Percentiles rank a stretch among this genome's conserved stretches.
These are phyloP conservation scores for Xylaria flabelliformis DNA, from an alignment of 495 filamentous ascomycete species.

Conservation along the genomic window DNA sequence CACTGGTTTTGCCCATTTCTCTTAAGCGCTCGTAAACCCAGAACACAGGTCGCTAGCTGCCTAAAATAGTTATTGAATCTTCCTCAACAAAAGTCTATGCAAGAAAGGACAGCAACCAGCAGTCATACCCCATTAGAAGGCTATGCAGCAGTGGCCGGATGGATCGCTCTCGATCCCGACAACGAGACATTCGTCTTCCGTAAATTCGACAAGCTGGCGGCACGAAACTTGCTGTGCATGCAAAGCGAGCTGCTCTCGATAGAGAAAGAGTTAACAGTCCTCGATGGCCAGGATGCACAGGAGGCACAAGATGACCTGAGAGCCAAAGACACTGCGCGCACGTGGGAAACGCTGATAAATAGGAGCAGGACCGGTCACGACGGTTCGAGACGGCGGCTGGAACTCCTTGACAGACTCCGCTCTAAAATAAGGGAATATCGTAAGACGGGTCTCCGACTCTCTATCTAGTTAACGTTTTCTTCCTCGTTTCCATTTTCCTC, in stretches of 20 bases:
- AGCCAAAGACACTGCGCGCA: neutral
- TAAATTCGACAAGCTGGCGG: conserved; percentile 30
- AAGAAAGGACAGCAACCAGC: neutral
- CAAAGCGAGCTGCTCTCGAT: conserved; percentile 26
- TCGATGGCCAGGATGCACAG: conserved; percentile 1
- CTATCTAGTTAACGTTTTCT: neutral
- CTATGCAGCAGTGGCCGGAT: neutral
- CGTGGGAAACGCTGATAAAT: conserved; percentile 25
- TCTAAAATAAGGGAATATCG: conserved; percentile 31
- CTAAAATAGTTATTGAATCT: neutral
- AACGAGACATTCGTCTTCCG: conserved; percentile 31
- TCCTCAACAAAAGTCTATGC: neutral
- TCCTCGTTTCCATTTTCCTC: too few relatives aligned
- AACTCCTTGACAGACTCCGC: conserved; percentile 15
- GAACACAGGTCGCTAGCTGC: too few relatives aligned
- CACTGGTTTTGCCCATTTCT: too few relatives aligned
- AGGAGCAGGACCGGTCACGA: neutral
- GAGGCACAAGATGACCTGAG: conserved; percentile 15
- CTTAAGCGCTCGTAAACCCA: too few relatives aligned
- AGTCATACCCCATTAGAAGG: neutral
- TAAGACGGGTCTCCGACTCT: neutral
- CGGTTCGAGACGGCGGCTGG: conserved; percentile 3
- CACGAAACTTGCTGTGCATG: conserved; percentile 27
- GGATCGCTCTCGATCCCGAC: conserved; percentile 29
- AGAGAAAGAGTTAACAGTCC: neutral